Evolutionary conservation across 2,329 filamentous ascomycete species (phyloP).

Genomic region (Talaromyces sp.): DNA sequence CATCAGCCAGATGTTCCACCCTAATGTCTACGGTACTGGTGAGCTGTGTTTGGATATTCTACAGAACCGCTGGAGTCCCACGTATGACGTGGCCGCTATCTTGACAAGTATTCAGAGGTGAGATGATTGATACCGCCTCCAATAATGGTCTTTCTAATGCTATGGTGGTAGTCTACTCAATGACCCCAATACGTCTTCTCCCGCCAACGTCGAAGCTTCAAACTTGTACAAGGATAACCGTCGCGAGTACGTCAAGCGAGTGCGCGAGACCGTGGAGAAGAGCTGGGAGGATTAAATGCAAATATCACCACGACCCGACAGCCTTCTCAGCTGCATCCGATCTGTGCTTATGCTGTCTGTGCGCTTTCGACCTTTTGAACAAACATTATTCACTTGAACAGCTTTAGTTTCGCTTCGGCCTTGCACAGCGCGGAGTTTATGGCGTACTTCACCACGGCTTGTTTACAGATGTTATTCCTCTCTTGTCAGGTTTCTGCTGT

Average conservation of each 20-base stretch:
- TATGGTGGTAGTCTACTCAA: constrained; percentile 69
- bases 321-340: constrained; percentile 31
- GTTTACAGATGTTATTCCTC: not conserved
- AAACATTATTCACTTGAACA: not conserved
- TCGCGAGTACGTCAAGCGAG: constrained; percentile 91
- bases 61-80: constrained; percentile 97
- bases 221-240: constrained; percentile 98
- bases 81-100: constrained; percentile 95
- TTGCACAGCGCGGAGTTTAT: constrained; percentile 44
- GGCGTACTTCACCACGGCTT: constrained; percentile 34
- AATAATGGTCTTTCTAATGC: not conserved
- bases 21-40: constrained; percentile 95
- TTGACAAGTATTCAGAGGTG: constrained; percentile 97
- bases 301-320: constrained; percentile 36
- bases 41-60: constrained; percentile 95
- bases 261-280: constrained; percentile 96
- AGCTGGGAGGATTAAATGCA: constrained; percentile 82
- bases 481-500: constrained; percentile 1
- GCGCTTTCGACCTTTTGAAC: constrained; percentile 7
- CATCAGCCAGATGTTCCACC: constrained; percentile 98
- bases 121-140: constrained; percentile 12
- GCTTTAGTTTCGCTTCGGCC: constrained; percentile 14
- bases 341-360: constrained; percentile 9
- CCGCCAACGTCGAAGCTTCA: constrained; percentile 95
- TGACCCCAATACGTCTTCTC: constrained; percentile 96